These are phyloP conservation scores for Xylariaceae sp. DNA, from an alignment of 2,329 filamentous ascomycete genomes.

Conservation along the genomic window DNA sequence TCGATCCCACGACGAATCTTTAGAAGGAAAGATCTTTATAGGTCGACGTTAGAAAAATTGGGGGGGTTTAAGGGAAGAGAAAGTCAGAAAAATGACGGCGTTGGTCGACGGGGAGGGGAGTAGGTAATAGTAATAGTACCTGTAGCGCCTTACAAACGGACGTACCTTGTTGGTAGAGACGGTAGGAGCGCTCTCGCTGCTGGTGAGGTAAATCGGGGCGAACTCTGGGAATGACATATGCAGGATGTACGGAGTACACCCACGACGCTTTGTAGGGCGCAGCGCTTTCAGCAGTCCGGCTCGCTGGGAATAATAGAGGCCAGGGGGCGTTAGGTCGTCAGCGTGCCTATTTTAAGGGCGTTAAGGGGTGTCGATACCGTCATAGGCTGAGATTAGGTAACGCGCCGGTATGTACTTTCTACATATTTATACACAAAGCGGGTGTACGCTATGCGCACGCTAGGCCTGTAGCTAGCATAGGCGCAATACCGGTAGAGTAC, in stretches of 20 bases:
- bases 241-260: conserved; percentile 7
- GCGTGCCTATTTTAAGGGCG: neutral
- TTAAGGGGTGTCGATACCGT: neutral
- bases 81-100: conserved; percentile 18
- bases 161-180: neutral
- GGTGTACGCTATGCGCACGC: neutral
- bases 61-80: conserved; percentile 9
- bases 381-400: neutral
- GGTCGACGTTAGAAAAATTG: conserved; percentile 6
- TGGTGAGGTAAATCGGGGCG: neutral
- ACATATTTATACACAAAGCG: neutral
- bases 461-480: neutral
- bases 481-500: neutral
- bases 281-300: conserved; percentile 12
- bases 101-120: conserved; percentile 14
- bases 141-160: neutral
- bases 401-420: neutral
- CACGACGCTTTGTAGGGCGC: neutral
- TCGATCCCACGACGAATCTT: conserved; percentile 5
- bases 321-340: conserved; percentile 16
- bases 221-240: conserved; percentile 3
- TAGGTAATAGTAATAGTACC: neutral
- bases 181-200: neutral
- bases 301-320: conserved; percentile 6
- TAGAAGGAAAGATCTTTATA: neutral